Percentiles rank a stretch among this genome's conserved stretches.
Evolutionary conservation across 2,329 filamentous ascomycete species (phyloP).

Genomic region (Colletotrichum incanum): DNA sequence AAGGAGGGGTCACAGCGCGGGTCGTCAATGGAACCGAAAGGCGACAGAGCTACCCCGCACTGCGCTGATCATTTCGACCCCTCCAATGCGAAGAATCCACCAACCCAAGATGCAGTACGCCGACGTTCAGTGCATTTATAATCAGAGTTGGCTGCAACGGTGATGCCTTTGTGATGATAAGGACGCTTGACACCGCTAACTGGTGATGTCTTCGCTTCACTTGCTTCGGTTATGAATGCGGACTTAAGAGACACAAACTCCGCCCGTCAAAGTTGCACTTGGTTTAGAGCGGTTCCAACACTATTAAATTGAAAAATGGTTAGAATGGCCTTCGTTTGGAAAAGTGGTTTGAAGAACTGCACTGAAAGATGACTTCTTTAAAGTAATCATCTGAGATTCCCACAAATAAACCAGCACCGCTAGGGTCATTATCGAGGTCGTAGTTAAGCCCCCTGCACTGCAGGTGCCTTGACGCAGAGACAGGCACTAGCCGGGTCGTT

Average conservation of each 20-base stretch:
- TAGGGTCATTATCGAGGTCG: too few species aligned
- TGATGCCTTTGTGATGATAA: not conserved
- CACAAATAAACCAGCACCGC: too few species aligned
- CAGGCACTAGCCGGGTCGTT: too few species aligned
- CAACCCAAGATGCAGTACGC: slow-evolving; percentile 1
- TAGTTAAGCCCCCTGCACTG: too few species aligned
- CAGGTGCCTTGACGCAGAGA: too few species aligned
- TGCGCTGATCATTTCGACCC: slow-evolving; percentile 14
- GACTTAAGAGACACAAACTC: slow-evolving; percentile 13
- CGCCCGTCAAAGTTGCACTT: not conserved
- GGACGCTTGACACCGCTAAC: not conserved
- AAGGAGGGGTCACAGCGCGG: slow-evolving; percentile 35
- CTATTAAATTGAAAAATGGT: not conserved
- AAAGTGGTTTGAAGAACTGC: too few species aligned
- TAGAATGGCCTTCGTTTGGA: too few species aligned
- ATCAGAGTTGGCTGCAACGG: not conserved
- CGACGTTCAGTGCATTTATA: slow-evolving; percentile 4
- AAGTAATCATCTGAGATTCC: too few species aligned
- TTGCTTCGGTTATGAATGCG: not conserved
- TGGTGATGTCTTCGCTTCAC: not conserved
- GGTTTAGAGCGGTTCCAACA: not conserved
- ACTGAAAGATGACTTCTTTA: too few species aligned
- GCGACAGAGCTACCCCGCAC: slow-evolving; percentile 33
- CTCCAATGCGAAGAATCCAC: slow-evolving; percentile 9
- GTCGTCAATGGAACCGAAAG: slow-evolving; percentile 13